Conservation (phyloP, 2,329 filamentous ascomycete species). For the Aspergillus fumigatiaffinis region DNA sequence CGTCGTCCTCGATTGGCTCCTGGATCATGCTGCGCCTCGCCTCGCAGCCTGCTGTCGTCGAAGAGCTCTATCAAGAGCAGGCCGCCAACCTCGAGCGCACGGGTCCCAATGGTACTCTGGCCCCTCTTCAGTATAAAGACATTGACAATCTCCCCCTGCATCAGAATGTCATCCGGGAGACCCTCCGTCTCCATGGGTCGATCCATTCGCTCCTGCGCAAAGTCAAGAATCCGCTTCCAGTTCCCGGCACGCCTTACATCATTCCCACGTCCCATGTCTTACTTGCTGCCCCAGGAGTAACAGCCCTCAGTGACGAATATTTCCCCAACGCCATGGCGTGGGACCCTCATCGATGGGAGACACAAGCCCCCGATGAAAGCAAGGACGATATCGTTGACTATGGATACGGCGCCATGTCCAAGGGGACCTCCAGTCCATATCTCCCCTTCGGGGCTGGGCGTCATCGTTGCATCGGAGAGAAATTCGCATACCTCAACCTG, state of each 20-base stretch:
- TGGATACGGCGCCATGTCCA: conserved; percentile 58
- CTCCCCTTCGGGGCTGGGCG: conserved; percentile 70
- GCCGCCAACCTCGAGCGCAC: conserved; percentile 46
- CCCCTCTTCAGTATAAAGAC: conserved; percentile 56
- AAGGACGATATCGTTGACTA: conserved; percentile 58
- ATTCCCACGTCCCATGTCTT: conserved; percentile 75
- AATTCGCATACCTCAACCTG: conserved; percentile 69
- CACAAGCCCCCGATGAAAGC: conserved; percentile 31
- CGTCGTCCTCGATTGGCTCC: conserved; percentile 68
- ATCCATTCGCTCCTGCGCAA: conserved; percentile 72
- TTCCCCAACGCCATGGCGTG: conserved; percentile 58
- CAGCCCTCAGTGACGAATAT: conserved; percentile 51
- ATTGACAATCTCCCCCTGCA: conserved; percentile 60
- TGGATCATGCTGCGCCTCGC: conserved; percentile 76
- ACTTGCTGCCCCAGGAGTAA: conserved; percentile 75
- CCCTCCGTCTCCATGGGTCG: conserved; percentile 65
- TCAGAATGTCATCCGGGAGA: conserved; percentile 65
- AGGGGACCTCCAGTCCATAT: conserved; percentile 60
- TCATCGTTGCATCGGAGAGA: conserved; percentile 71
- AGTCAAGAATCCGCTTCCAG: conserved; percentile 62
- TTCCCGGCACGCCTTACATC: conserved; percentile 58
- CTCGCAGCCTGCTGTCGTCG: conserved; percentile 63
- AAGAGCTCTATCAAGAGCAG: conserved; percentile 69
- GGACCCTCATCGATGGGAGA: conserved; percentile 62
- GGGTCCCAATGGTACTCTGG: conserved; percentile 41